These are phyloP conservation scores for Moricandia arvensis DNA, from an alignment of 345 rosid species.

Conservation along the genomic window DNA sequence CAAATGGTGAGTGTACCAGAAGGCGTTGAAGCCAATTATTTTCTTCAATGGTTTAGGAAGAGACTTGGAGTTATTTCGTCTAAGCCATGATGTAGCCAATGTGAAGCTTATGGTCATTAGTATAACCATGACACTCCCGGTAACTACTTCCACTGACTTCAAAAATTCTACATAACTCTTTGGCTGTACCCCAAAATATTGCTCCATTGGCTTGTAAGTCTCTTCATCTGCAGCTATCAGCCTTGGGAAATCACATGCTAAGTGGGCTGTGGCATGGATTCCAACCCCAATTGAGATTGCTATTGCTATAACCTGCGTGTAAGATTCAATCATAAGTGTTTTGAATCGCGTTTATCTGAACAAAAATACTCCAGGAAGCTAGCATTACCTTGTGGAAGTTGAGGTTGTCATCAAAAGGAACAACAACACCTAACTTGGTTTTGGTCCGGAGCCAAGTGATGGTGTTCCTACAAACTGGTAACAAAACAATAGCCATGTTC, in stretches of 20 bases:
- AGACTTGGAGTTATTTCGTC: slow-evolving; percentile 45
- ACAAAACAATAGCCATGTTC: slow-evolving; percentile 71
- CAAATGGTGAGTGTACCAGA: slow-evolving; percentile 86
- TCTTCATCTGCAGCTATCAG: slow-evolving; percentile 53
- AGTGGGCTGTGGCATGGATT: slow-evolving; percentile 55
- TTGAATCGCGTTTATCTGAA: no score
- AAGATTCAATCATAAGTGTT: slow-evolving; percentile 8
- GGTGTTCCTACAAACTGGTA: slow-evolving; percentile 80
- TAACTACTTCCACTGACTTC: slow-evolving; percentile 57
- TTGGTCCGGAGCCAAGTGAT: slow-evolving; percentile 76
- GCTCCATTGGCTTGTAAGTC: slow-evolving; percentile 52
- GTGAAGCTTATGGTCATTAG: slow-evolving; percentile 80
- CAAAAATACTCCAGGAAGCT: neutral
- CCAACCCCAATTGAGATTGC: slow-evolving; percentile 63
- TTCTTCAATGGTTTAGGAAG: slow-evolving; percentile 61
- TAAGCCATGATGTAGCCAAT: slow-evolving; percentile 66
- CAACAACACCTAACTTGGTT: slow-evolving; percentile 50
- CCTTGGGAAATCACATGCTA: slow-evolving; percentile 71
- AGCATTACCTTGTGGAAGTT: slow-evolving; percentile 72
- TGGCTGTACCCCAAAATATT: slow-evolving; percentile 56
- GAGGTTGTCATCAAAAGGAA: slow-evolving; percentile 79
- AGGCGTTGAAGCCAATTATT: slow-evolving; percentile 76
- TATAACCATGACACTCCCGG: slow-evolving; percentile 59
- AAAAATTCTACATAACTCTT: slow-evolving; percentile 58
- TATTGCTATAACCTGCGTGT: slow-evolving; percentile 58